Conservation (phyloP, 805 yeast species). For the Wickerhamomyces subpelliculosus region DNA sequence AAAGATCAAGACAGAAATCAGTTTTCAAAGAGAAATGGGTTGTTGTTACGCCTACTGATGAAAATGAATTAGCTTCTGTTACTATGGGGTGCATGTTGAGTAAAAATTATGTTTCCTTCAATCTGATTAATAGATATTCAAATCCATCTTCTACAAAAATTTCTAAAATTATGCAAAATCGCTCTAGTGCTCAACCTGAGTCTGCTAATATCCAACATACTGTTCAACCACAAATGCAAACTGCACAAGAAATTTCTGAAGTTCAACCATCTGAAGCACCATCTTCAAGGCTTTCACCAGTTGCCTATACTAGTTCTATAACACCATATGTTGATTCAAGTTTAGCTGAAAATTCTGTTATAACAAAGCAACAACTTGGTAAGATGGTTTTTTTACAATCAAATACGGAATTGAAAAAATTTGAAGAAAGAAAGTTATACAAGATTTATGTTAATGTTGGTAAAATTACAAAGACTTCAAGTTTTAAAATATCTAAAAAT, state of each 20-base stretch:
- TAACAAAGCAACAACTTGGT: background rate
- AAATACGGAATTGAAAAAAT: background rate
- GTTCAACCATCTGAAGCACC: background rate
- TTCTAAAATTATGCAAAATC: background rate
- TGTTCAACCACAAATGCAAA: too few species aligned
- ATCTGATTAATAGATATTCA: background rate
- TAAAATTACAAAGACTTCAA: background rate
- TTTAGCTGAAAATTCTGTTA: conserved; percentile 3
- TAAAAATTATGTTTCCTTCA: background rate
- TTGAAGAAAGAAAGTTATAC: conserved; percentile 4
- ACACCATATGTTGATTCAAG: conserved; percentile 13
- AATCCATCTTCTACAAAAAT: background rate
- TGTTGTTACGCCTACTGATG: background rate
- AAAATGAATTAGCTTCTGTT: background rate
- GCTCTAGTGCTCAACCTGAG: background rate
- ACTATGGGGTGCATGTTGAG: background rate
- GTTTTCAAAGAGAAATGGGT: background rate
- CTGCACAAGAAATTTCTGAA: background rate
- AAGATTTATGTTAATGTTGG: conserved; percentile 1
- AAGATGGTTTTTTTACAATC: background rate
- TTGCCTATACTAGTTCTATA: too few species aligned
- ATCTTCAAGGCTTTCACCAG: background rate
- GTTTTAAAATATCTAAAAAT: conserved; percentile 4
- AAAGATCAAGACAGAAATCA: background rate
- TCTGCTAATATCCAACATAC: background rate